Conservation (phyloP, 257 asterid species). For the Solanum paucissectum region DNA sequence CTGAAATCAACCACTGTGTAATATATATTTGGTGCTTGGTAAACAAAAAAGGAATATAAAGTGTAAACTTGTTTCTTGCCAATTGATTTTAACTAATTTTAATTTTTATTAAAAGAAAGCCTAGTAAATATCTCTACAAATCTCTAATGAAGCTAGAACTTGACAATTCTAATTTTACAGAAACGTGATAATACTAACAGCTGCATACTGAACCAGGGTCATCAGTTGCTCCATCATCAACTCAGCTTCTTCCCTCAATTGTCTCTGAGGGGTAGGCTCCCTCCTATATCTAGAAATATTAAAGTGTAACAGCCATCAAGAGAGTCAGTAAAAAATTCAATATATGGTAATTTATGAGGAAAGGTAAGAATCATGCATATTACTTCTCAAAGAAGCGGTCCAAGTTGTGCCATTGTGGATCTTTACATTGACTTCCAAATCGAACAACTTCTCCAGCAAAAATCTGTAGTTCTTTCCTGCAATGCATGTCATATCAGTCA, state of each 20-base stretch:
- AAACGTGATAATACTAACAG: background rate
- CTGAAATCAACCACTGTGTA: background rate
- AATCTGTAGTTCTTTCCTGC: background rate
- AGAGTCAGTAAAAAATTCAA: background rate
- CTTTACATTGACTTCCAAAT: background rate
- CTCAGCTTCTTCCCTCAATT: background rate
- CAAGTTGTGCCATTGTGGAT: background rate
- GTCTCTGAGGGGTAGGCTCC: background rate
- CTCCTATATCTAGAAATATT: background rate
- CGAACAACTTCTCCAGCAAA: background rate
- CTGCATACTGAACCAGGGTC: background rate
- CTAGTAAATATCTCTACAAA: background rate
- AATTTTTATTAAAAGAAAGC: background rate
- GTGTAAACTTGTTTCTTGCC: background rate
- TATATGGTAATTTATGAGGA: background rate
- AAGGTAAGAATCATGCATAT: background rate
- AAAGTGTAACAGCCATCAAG: background rate
- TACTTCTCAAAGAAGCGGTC: background rate
- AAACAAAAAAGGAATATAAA: background rate
- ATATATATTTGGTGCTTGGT: background rate
- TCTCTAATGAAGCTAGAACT: background rate
- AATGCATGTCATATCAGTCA: background rate
- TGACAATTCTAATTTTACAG: background rate
- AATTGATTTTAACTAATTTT: background rate
- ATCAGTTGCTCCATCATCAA: background rate